These are phyloP conservation scores for Naegleria fowleri DNA, from an alignment of 208 protist genomes.

Conservation along the genomic window DNA sequence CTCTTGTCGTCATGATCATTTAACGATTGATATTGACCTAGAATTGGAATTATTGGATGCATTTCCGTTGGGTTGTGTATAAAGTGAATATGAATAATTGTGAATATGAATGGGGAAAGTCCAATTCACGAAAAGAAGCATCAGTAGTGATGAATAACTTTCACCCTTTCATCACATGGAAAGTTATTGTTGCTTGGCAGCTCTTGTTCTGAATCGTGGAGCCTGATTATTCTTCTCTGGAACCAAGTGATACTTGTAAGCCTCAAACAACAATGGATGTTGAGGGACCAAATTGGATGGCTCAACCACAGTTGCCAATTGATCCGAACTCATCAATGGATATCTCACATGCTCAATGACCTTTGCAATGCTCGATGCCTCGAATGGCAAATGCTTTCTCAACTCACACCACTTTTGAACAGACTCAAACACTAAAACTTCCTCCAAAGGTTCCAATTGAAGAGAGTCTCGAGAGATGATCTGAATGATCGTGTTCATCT, in stretches of 20 bases:
- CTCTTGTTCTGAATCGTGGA: neutral
- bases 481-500: neutral
- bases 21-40: too few relatives aligned
- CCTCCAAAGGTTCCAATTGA: neutral
- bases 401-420: neutral
- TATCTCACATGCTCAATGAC: neutral
- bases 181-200: too few relatives aligned
- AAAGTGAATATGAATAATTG: too few relatives aligned
- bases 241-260: conserved; percentile 18
- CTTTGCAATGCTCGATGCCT: neutral
- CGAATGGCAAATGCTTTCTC: neutral
- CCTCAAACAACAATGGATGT: conserved; percentile 4
- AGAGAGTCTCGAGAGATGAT: neutral
- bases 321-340: conserved; percentile 5
- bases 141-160: too few relatives aligned
- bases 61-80: too few relatives aligned
- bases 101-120: too few relatives aligned
- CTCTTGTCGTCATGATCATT: too few relatives aligned
- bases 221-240: neutral
- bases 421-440: neutral
- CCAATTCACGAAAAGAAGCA: too few relatives aligned
- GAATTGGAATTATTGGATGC: too few relatives aligned
- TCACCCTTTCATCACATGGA: too few relatives aligned
- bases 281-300: neutral
- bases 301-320: neutral